A percentile compares a stretch with the other conserved stretches of the same genome.
Conservation (phyloP, 2,329 filamentous ascomycete genomes). For the Nannizziopsis arthrosporioides region DNA sequence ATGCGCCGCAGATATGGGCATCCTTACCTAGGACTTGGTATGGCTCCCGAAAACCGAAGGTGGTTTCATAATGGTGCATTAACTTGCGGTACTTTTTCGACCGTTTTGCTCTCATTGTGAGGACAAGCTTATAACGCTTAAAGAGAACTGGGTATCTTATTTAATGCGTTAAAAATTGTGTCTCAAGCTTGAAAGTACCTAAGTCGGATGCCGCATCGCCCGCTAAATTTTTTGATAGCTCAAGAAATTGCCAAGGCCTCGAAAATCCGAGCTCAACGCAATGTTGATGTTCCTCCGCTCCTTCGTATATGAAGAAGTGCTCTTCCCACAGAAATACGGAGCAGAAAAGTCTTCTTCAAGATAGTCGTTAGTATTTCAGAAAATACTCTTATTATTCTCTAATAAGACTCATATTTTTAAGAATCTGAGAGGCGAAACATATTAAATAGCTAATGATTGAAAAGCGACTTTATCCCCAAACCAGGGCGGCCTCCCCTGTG, state of each 20-base stretch:
- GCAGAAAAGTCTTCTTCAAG: too few relatives aligned
- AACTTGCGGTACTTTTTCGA: slow-evolving; percentile 74
- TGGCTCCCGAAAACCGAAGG: slow-evolving; percentile 82
- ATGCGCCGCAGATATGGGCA: not conserved
- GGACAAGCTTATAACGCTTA: not conserved
- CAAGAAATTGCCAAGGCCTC: not conserved
- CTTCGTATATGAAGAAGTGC: too few relatives aligned
- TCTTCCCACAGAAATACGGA: too few relatives aligned
- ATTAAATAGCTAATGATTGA: too few relatives aligned
- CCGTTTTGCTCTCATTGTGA: slow-evolving; percentile 55
- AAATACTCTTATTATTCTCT: too few relatives aligned
- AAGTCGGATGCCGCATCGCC: not conserved
- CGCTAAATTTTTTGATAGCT: not conserved
- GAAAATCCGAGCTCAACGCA: not conserved
- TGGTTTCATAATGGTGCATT: slow-evolving; percentile 80
- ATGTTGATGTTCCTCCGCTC: not conserved
- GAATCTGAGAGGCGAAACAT: too few relatives aligned
- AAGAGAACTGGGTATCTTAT: too few relatives aligned
- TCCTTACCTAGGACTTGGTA: slow-evolving; percentile 69
- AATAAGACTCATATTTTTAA: too few relatives aligned
- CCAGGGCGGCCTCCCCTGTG: too few relatives aligned
- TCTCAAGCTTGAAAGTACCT: not conserved
- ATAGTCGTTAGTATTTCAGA: too few relatives aligned
- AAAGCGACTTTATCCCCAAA: too few relatives aligned
- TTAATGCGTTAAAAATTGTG: not conserved